Evolutionary conservation across 192 early-diverging fungal genomes (phyloP).

Genomic region (Linnemannia hyalina): DNA sequence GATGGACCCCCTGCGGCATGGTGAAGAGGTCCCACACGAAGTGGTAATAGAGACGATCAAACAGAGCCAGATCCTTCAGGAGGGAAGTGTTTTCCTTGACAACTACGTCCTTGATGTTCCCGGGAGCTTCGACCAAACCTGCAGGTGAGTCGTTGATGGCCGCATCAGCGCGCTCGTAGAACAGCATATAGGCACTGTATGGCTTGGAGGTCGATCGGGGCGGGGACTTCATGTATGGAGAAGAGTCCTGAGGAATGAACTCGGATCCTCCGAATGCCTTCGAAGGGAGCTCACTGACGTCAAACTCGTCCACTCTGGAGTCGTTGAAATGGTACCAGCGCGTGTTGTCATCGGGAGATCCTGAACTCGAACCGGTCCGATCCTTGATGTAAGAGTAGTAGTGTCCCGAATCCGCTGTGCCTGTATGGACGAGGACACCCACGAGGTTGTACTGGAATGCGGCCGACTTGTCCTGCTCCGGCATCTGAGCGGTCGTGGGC

Average conservation of each 20-base stretch:
- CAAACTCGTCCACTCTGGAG: conserved; percentile 65
- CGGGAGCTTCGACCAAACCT: conserved; percentile 14
- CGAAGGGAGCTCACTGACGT: conserved; percentile 59
- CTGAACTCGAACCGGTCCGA: conserved; percentile 3
- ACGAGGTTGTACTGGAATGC: conserved; percentile 62
- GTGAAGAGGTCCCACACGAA: conserved; percentile 58
- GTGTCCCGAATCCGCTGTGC: conserved; percentile 70
- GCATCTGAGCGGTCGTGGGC: conserved; percentile 4
- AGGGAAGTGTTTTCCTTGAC: conserved; percentile 54
- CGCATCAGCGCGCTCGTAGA: conserved; percentile 55
- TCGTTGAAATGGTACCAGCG: conserved; percentile 69
- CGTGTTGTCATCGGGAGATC: not conserved
- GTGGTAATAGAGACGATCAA: conserved; percentile 56
- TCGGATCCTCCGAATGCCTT: conserved; percentile 62
- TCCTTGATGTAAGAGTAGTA: conserved; percentile 71
- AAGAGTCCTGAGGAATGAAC: conserved; percentile 54
- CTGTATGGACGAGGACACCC: conserved; percentile 72
- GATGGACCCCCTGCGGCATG: not conserved
- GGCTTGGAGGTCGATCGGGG: conserved; percentile 57
- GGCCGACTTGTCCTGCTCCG: conserved; percentile 22
- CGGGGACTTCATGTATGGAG: conserved; percentile 50
- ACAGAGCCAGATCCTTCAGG: conserved; percentile 54
- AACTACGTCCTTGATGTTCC: conserved; percentile 45
- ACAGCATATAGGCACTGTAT: conserved; percentile 70
- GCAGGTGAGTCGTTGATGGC: conserved; percentile 11